Evolutionary conservation across 1,139 yeast species (phyloP), one percentile per base, ranked within the genome.

Genomic region (Geotrichum carabidarum): DNA sequence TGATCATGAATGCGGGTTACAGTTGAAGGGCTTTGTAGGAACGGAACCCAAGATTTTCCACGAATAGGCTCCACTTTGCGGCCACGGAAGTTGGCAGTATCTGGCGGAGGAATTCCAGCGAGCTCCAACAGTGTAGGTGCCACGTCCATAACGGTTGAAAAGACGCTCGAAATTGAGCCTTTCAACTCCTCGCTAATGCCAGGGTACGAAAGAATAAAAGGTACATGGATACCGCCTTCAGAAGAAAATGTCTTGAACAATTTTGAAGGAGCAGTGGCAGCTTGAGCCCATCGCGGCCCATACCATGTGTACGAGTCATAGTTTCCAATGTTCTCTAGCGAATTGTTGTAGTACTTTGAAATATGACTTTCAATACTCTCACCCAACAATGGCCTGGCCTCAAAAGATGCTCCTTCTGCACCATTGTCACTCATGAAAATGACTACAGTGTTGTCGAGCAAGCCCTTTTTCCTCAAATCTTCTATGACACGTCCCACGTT

Each of bases 221-320:
- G 84, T 62, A 81, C 77, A 36, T 79, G 72, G 40, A 80, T 79
- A 8, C 82, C 84, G 40, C 84, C 84, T 64, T 80, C 83, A 7
- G 73, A 64, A 0, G 81, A 72, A 77, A 80, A 78, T 69, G 70
- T 71, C 61, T 79, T 80, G 64, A 73, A 78, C 77, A 78, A 76
- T 53, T 74, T 70, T 42, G 75, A 70, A 4, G 83, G 83, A 1
- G 83, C 81, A 15, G 83, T 79, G 5, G 83, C 81, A n/a, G 83
- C 84, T 59, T 80, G 83, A 0, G 84, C 84, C 84, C 84, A 80
- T 62, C 80, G 77, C 56, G 80, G 82, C 1, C 79, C 77, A 59
- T 80, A 80, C 73, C 76, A 77, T 8, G 73, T 75, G 62, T 78
- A 80, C 1, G 82, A 78, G 59, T 79, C 69, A 47, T 61, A 60